phyloP scores from a whole-genome alignment of 2,329 filamentous ascomycete species.

The Apiospora phragmitis region DNA sequence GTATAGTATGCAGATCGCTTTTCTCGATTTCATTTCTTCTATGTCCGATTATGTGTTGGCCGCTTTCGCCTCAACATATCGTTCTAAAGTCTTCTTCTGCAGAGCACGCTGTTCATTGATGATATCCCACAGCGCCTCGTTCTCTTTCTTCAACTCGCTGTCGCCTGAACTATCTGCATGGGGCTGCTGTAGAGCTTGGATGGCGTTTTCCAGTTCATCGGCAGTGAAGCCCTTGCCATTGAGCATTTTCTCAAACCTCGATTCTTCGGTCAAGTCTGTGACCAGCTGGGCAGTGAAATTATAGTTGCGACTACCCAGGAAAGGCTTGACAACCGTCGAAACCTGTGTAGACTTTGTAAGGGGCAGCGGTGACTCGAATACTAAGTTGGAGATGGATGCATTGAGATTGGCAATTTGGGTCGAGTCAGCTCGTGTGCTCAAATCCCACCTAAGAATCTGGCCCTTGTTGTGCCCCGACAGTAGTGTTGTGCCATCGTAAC shows the following conservation, averaged over 20 bases:
- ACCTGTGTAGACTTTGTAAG: slow-evolving; percentile 50
- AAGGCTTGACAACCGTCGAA: slow-evolving; percentile 76
- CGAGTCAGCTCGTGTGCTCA: slow-evolving; percentile 67
- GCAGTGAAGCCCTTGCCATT: slow-evolving; percentile 47
- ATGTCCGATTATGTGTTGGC: slow-evolving; percentile 20
- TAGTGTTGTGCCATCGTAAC: slow-evolving; percentile 78
- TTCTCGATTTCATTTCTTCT: neutral
- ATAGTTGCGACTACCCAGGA: slow-evolving; percentile 65
- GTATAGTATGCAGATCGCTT: slow-evolving; percentile 6
- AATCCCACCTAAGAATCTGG: slow-evolving; percentile 78
- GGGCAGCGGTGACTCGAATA: slow-evolving; percentile 66
- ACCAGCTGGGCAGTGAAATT: slow-evolving; percentile 66
- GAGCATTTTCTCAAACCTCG: slow-evolving; percentile 47
- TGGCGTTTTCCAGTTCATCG: slow-evolving; percentile 49
- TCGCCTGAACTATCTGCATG: slow-evolving; percentile 24
- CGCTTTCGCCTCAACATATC: slow-evolving; percentile 30
- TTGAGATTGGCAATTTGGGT: slow-evolving; percentile 72
- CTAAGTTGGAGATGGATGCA: slow-evolving; percentile 78
- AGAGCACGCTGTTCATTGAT: slow-evolving; percentile 44
- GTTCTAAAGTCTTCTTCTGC: slow-evolving; percentile 39
- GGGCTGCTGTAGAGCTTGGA: slow-evolving; percentile 45
- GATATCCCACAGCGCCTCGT: slow-evolving; percentile 45
- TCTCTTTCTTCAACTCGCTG: slow-evolving; percentile 39
- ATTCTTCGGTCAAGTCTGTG: slow-evolving; percentile 38
- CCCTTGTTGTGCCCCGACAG: slow-evolving; percentile 81